Evolutionary conservation across 2,329 filamentous ascomycete genomes (phyloP).

Genomic region (Rutstroemia sp.): DNA sequence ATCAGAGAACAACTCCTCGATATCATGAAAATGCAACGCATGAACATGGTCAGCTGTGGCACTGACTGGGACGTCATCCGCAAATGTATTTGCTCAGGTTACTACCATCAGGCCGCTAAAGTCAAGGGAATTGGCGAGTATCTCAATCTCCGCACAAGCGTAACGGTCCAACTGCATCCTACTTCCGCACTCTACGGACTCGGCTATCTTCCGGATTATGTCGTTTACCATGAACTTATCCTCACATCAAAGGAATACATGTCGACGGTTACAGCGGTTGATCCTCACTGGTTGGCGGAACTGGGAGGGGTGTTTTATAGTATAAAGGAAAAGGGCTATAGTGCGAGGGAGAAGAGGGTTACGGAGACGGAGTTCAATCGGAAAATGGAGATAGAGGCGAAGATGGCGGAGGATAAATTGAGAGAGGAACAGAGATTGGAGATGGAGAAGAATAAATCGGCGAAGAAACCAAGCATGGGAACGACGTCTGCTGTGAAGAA

Average conservation of each 20-base stretch:
- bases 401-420: conserved; percentile 83
- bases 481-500: neutral
- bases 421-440: conserved; percentile 50
- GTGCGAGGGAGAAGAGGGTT: conserved; percentile 73
- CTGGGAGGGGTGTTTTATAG: conserved; percentile 96
- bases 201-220: conserved; percentile 91
- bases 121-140: conserved; percentile 97
- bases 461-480: conserved; percentile 31
- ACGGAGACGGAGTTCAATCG: conserved; percentile 88
- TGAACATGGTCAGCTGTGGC: conserved; percentile 79
- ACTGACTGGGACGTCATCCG: conserved; percentile 96
- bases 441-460: conserved; percentile 40
- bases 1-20: conserved; percentile 89
- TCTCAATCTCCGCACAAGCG: conserved; percentile 89
- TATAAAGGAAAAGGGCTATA: conserved; percentile 96
- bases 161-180: conserved; percentile 89
- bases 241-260: conserved; percentile 97
- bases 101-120: conserved; percentile 95
- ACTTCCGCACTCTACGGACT: conserved; percentile 88
- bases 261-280: conserved; percentile 91
- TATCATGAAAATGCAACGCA: conserved; percentile 90
- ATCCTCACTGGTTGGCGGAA: conserved; percentile 95
- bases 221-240: conserved; percentile 96
- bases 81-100: conserved; percentile 94
- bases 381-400: conserved; percentile 85